Percentiles rank a stretch among this genome's conserved stretches.
These are phyloP conservation scores for Tarenaya hassleriana DNA, from an alignment of 345 rosid species.

Conservation along the genomic window DNA sequence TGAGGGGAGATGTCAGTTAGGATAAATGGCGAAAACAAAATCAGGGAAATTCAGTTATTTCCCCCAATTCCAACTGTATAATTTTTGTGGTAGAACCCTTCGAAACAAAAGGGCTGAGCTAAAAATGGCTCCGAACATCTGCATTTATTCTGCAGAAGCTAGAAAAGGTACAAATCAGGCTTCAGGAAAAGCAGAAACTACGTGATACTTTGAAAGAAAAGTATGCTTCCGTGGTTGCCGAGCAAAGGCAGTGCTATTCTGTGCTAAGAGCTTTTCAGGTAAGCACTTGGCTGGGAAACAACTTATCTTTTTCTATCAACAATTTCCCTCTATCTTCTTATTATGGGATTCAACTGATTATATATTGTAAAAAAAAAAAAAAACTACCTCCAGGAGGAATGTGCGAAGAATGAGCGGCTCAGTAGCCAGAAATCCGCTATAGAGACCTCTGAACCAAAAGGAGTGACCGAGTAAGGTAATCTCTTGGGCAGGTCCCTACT, in stretches of 20 bases:
- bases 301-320: background rate
- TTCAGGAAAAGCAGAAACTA: conserved; percentile 56
- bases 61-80: background rate
- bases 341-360: conserved; percentile 10
- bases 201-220: conserved; percentile 52
- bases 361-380: background rate
- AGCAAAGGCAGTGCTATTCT: conserved; percentile 49
- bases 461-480: conserved; percentile 18
- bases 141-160: conserved; percentile 54
- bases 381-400: conserved; percentile 39
- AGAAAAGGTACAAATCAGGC: conserved; percentile 49
- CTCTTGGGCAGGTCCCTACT: background rate
- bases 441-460: conserved; percentile 10
- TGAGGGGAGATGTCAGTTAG: too few relatives aligned
- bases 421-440: conserved; percentile 17
- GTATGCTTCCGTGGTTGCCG: conserved; percentile 52
- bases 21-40: too few relatives aligned
- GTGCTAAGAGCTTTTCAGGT: conserved; percentile 67
- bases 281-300: conserved; percentile 13
- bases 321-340: background rate
- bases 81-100: conserved; percentile 2
- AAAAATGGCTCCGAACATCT: too few relatives aligned
- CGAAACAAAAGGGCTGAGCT: background rate
- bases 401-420: conserved; percentile 43
- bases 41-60: too few relatives aligned